Percentiles rank a stretch among this genome's conserved stretches.
Evolutionary conservation across 192 early-diverging fungal genomes (phyloP).

Genomic region (Mortierella alpina): DNA sequence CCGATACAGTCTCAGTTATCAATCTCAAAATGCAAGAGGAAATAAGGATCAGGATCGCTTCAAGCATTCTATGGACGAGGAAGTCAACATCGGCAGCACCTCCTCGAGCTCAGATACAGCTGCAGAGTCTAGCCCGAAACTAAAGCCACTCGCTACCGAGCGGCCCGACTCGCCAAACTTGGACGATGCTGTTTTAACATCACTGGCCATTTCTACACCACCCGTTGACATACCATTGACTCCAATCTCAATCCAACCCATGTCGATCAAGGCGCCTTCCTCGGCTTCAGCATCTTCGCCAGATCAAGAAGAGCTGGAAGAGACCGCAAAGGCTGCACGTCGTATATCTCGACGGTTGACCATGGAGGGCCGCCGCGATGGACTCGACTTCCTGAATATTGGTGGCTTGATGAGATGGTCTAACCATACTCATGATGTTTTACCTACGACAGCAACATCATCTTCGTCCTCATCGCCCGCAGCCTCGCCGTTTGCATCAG

Average conservation of each 20-base stretch:
- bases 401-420: slow-evolving; percentile 13
- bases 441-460: not conserved
- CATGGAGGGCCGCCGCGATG: slow-evolving; percentile 38
- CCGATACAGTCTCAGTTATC: not conserved
- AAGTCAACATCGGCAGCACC: slow-evolving; percentile 6
- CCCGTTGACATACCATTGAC: not conserved
- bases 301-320: slow-evolving; percentile 3
- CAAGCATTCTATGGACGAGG: slow-evolving; percentile 12
- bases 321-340: slow-evolving; percentile 28
- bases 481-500: not conserved
- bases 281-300: not conserved
- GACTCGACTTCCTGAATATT: slow-evolving; percentile 29
- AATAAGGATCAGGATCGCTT: slow-evolving; percentile 2
- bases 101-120: slow-evolving; percentile 18
- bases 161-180: too few species aligned
- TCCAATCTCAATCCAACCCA: not conserved
- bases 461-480: not conserved
- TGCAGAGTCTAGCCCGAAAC: slow-evolving; percentile 5
- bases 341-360: slow-evolving; percentile 31
- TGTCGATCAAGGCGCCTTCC: not conserved
- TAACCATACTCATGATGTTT: slow-evolving; percentile 1
- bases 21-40: not conserved
- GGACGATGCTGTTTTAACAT: not conserved
- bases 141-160: not conserved
- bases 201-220: slow-evolving; percentile 13